phyloP scores from a whole-genome alignment of 2,329 filamentous ascomycete species.

The Monosporascus sp. region DNA sequence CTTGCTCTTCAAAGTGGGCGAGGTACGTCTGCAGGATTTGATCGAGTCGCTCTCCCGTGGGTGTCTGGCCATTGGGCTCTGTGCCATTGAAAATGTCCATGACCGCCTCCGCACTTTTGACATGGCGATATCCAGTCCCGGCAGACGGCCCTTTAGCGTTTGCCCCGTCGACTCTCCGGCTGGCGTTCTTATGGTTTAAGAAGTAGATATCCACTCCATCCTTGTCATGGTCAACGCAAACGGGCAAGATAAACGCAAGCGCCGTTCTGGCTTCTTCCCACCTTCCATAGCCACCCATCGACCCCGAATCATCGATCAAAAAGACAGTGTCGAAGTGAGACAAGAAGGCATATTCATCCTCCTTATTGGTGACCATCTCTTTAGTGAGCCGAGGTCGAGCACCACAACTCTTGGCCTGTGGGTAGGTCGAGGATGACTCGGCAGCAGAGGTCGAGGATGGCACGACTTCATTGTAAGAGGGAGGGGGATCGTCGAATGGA shows the following conservation, averaged over 20 bases:
- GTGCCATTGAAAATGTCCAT: conserved; percentile 65
- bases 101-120: conserved; percentile 55
- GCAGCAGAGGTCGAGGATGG: too few relatives aligned
- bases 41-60: conserved; percentile 67
- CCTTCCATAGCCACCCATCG: conserved; percentile 60
- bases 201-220: conserved; percentile 93
- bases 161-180: conserved; percentile 27
- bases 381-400: background rate
- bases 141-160: conserved; percentile 18
- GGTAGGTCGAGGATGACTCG: too few relatives aligned
- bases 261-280: background rate
- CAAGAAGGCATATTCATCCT: conserved; percentile 53
- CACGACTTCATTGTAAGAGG: too few relatives aligned
- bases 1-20: conserved; percentile 40
- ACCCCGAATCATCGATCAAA: conserved; percentile 79
- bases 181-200: conserved; percentile 59
- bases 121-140: conserved; percentile 56
- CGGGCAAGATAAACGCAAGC: conserved; percentile 57
- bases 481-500: too few relatives aligned
- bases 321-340: conserved; percentile 77
- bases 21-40: conserved; percentile 72
- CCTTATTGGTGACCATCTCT: background rate
- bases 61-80: conserved; percentile 61
- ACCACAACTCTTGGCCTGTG: too few relatives aligned
- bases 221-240: conserved; percentile 72